Evolutionary conservation across 2,329 filamentous ascomycete species (phyloP), one percentile per base, ranked within the genome.

Genomic region (Sporothrix luriei): DNA sequence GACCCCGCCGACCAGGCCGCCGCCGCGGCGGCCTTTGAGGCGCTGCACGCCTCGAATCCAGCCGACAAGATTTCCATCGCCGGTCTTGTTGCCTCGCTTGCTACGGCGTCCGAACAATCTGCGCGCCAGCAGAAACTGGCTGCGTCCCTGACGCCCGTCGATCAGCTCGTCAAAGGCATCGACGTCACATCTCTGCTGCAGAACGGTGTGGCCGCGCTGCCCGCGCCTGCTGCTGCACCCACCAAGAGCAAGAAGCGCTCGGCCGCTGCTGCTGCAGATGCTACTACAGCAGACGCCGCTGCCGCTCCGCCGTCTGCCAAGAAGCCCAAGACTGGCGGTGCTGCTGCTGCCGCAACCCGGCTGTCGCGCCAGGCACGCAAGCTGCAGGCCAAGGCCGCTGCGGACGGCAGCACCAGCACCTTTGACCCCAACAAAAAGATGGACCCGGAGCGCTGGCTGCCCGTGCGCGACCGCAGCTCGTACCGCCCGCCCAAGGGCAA

Each of bases 361-460:
- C 82, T 85, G 71, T 88, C 87, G 76, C 86, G 85, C 75, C 71
- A 72, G 43, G 71, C 72, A 4, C 71, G 69, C 51, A 68, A 66
- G 68, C 72, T 74, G 69, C 71, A 74, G 73, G 70, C 70, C 71
- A 73, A 74, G 72, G 40, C 82, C 0, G 69, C 55, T 19, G 68
- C 72, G 65, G 54, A 82, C 0, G 70, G 33, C 29, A 59, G 61
- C 43, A 64, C 14, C 59, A 69, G 24, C 38, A 29, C 46, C 43
- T 92, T 88, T 76, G 91, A 93, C 71, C 86, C 91, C 67, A 87
- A 85, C 74, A 96, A 93, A 83, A 89, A 88, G 73, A 87, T 92
- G 46, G 95, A 99, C 78, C 90, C 93, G 0, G 95, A 99, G 80
- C 86, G 95, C 72, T 99, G 95, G 95, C 81, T 99, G 71, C 94